Evolutionary conservation across 768 basidiomycete species (phyloP).

Genomic region (Naganishia kalamii): DNA sequence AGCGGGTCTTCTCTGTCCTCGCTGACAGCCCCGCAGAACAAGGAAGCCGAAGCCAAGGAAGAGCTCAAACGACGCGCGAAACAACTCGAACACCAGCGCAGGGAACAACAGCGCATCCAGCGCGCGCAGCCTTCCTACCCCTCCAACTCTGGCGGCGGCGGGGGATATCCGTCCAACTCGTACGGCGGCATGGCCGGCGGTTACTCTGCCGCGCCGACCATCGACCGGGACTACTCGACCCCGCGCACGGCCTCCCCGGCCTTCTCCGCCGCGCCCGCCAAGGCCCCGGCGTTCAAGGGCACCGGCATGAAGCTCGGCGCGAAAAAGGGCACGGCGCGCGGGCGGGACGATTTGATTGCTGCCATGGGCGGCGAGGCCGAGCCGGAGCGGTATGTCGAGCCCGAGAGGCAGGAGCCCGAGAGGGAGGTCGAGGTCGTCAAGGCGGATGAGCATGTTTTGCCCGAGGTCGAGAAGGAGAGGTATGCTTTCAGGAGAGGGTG

Average conservation of each 20-base stretch:
- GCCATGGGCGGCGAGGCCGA: slow-evolving; percentile 69
- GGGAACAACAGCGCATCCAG: slow-evolving; percentile 76
- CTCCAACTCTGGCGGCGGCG: not conserved
- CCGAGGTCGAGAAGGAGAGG: slow-evolving; percentile 71
- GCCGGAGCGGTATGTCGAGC: slow-evolving; percentile 4
- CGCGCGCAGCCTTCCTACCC: slow-evolving; percentile 25
- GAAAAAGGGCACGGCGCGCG: slow-evolving; percentile 73
- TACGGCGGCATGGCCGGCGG: slow-evolving; percentile 58
- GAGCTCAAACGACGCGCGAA: slow-evolving; percentile 96
- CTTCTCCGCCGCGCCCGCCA: slow-evolving; percentile 21
- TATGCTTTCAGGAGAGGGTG: no score
- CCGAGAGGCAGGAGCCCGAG: slow-evolving; percentile 14
- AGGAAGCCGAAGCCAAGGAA: slow-evolving; percentile 98
- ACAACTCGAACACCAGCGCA: slow-evolving; percentile 93
- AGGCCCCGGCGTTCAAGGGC: slow-evolving; percentile 74
- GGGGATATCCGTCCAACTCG: slow-evolving; percentile 28
- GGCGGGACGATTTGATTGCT: slow-evolving; percentile 61
- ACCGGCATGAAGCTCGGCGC: slow-evolving; percentile 93
- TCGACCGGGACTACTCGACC: slow-evolving; percentile 30
- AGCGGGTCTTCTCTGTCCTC: not conserved
- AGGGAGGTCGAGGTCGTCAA: slow-evolving; percentile 16
- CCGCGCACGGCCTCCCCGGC: slow-evolving; percentile 29
- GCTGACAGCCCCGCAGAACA: slow-evolving; percentile 58
- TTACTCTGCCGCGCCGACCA: slow-evolving; percentile 65
- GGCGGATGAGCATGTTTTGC: slow-evolving; percentile 52